Base-by-base conservation (phyloP, 306 rosid genomes). In the Comarum palustre region DNA sequence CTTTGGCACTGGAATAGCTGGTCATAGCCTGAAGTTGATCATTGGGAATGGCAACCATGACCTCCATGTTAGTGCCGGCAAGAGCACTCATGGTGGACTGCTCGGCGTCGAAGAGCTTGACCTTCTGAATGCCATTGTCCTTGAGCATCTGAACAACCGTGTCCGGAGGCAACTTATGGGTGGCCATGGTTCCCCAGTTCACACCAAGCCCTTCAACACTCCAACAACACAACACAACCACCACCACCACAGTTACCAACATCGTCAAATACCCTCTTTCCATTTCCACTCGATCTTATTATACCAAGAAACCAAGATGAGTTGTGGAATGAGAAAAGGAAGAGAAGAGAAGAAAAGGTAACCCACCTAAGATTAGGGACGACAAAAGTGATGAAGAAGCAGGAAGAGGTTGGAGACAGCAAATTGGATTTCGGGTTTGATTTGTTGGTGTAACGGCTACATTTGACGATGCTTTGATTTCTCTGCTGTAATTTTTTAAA, bases 31-130 rank as follows among this genome's bases (percentile, higher is more conserved):
- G 80, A 57, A 95, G 97, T 73, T 91, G 96, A 36, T 88, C 93
- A 61, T 95, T 95, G 24, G 97, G 99, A 57, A 95, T 95, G 31
- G 96, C 99, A 66, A 95, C 90, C 96, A 95, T 89, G 71, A 95
- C 99, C 85, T 95, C 96, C 39, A 95, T 84, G 43, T 82, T 89
- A 59, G 83, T 24, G 0, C 96, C 97, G 52, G 93, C 88, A 32
- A 94, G 81, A 78, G 97, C 97, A 71, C 68, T 63, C 99, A 94
- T 89, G 54, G 99, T 86, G 31, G 86, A 34, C 0, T 86, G 84
- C 22, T 83, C 96, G 36, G 99, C 86, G 81, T 94, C 96, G 63
- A 94, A 94, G 41, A 94, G 96, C 84, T 91, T 94, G 81, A 94
- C 99, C 45, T 94, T 91, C 58, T 82, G 81, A 77, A 94, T 89